These are phyloP conservation scores for Blakeslea trispora DNA, from an alignment of 371 early-diverging fungal species.

Conservation along the genomic window DNA sequence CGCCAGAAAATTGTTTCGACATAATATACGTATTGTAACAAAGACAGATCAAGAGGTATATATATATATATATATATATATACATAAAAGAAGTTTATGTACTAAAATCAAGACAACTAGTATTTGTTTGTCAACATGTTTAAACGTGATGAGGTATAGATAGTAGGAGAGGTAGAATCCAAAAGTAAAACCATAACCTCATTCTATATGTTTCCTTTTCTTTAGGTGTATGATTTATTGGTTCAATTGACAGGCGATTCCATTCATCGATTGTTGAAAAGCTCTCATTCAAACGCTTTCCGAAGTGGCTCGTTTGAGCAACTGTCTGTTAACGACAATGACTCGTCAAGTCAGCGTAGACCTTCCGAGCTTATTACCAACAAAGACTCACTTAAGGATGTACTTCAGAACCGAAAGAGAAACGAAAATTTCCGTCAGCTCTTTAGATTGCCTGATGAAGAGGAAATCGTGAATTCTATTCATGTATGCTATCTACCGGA, in stretches of 20 bases:
- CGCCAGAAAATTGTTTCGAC: constrained; percentile 21
- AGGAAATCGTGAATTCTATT: constrained; percentile 58
- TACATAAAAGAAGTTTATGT: background rate
- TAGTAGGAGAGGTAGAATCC: no score
- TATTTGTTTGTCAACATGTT: constrained; percentile 93
- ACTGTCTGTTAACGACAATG: constrained; percentile 13
- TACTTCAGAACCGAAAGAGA: constrained; percentile 63
- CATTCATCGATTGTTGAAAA: constrained; percentile 85
- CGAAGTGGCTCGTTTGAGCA: constrained; percentile 24
- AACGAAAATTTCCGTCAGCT: constrained; percentile 68
- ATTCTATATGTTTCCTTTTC: background rate
- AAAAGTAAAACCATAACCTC: background rate
- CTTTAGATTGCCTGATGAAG: constrained; percentile 64
- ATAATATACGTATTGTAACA: constrained; percentile 20
- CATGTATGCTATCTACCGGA: constrained; percentile 49
- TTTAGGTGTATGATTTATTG: constrained; percentile 79
- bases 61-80: constrained; percentile 30
- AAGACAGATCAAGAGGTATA: constrained; percentile 75
- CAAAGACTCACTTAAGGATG: constrained; percentile 41
- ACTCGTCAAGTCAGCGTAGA: constrained; percentile 49
- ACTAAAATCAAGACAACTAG: constrained; percentile 29
- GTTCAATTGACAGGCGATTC: constrained; percentile 84
- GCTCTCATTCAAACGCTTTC: constrained; percentile 63
- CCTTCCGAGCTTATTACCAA: constrained; percentile 13
- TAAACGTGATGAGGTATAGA: constrained; percentile 72